Evolutionary conservation across 2,329 filamentous ascomycete genomes (phyloP), one percentile per base, ranked within the genome.

Genomic region (Scedosporium aurantiacum): DNA sequence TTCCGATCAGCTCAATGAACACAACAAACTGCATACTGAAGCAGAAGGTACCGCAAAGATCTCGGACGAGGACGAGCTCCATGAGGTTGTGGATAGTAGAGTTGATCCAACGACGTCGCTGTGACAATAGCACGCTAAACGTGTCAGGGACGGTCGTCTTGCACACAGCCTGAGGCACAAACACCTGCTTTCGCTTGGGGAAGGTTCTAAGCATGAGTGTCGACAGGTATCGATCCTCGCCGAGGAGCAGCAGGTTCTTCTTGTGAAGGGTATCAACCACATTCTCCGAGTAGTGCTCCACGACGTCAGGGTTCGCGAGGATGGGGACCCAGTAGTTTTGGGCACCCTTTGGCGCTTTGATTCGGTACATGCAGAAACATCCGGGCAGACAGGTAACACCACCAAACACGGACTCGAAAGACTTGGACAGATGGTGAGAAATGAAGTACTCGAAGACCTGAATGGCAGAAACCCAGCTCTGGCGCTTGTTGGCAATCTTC

Each of bases 311-410:
- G 73, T 99, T 99, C 67, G 94, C 94, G 65, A 99, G 83, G 69
- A 99, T 97, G 6, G 94, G 94, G 25, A 99, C 94, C 94, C 94
- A 99, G 78, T 97, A 99, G 79, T 99, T 97, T 73, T 97, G 91
- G 27, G 89, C 93, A 66, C 94, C 94, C 78, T 99, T 99, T 63
- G 94, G 95, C 32, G 94, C 90, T 77, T 99, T 99, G 83, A 99
- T 97, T 70, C 94, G 90, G 79, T 99, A 99, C 95, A 99, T 99
- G 82, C 91, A 97, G 86, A 99, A 99, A 80, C 94, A 99, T 66
- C 94, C 94, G 16, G 94, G 94, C 67, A 99, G 81, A 81, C 94
- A 99, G 65, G 94, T 99, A 64, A 99, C 94, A 88, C 94, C 94
- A 76, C 94, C 94, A 75, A 99, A 99, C 66, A 97, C 89, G 1